Evolutionary conservation across 805 yeast species (phyloP).

Genomic region (Ogataea sp.): DNA sequence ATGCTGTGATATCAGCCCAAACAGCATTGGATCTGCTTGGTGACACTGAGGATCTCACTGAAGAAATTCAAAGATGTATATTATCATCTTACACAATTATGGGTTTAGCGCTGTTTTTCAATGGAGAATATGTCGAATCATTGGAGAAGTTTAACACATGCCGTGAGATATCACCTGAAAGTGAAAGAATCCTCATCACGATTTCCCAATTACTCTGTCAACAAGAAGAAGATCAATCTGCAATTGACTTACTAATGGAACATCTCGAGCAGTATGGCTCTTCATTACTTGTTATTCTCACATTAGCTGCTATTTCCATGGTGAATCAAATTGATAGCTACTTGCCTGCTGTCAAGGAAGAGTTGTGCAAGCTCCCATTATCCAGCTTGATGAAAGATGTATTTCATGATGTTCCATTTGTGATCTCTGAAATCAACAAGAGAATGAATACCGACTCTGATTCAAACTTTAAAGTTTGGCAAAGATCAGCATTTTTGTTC

Average conservation of each 20-base stretch:
- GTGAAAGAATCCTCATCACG: slow-evolving; percentile 60
- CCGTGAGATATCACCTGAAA: slow-evolving; percentile 36
- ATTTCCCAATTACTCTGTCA: slow-evolving; percentile 77
- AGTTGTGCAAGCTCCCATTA: slow-evolving; percentile 45
- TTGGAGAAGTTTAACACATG: slow-evolving; percentile 12
- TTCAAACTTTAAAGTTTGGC: slow-evolving; percentile 37
- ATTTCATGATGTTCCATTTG: slow-evolving; percentile 46
- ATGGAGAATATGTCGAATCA: slow-evolving; percentile 44
- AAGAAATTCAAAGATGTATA: slow-evolving; percentile 19
- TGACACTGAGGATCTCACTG: neutral
- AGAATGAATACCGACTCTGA: slow-evolving; percentile 24
- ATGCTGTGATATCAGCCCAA: slow-evolving; percentile 56
- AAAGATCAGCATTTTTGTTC: slow-evolving; percentile 62
- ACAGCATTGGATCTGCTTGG: slow-evolving; percentile 42
- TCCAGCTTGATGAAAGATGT: slow-evolving; percentile 39
- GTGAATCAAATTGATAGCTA: slow-evolving; percentile 52
- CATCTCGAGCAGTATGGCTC: slow-evolving; percentile 59
- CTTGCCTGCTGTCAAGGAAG: slow-evolving; percentile 55
- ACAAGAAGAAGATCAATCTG: slow-evolving; percentile 68
- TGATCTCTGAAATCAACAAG: slow-evolving; percentile 44
- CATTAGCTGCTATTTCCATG: slow-evolving; percentile 74
- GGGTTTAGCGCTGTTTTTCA: slow-evolving; percentile 68
- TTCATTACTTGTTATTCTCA: slow-evolving; percentile 56
- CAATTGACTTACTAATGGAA: slow-evolving; percentile 71
- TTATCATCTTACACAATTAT: slow-evolving; percentile 59